phyloP scores from a whole-genome alignment of 768 basidiomycete genomes.

The Tricholoma flavovirens region DNA sequence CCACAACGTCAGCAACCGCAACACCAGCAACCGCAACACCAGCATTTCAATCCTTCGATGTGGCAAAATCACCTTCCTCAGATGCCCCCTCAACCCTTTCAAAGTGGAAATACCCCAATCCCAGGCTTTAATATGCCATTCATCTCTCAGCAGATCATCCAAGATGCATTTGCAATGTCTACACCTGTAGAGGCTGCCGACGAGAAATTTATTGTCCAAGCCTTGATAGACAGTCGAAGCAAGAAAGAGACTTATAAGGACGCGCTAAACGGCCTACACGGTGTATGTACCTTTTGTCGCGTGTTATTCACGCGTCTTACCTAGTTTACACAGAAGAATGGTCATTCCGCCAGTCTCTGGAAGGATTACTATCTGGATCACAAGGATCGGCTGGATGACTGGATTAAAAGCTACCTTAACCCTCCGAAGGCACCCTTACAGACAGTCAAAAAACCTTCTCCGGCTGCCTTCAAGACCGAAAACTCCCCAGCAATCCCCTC shows the following conservation, averaged over 20 bases:
- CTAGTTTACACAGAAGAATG: constrained; percentile 32
- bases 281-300: constrained; percentile 36
- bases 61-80: constrained; percentile 26
- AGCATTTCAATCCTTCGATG: constrained; percentile 26
- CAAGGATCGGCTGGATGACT: constrained; percentile 51
- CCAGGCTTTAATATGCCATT: constrained; percentile 34
- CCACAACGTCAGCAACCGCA: constrained; percentile 18
- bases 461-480: constrained; percentile 33
- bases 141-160: constrained; percentile 49
- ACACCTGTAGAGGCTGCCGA: constrained; percentile 51
- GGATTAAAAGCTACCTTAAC: constrained; percentile 30
- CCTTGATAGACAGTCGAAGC: constrained; percentile 34
- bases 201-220: constrained; percentile 52
- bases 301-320: constrained; percentile 14
- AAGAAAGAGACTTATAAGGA: constrained; percentile 52
- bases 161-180: constrained; percentile 50
- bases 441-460: constrained; percentile 37
- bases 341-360: constrained; percentile 59
- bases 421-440: constrained; percentile 21
- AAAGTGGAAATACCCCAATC: constrained; percentile 25
- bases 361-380: constrained; percentile 79
- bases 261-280: constrained; percentile 62
- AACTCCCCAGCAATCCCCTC: constrained; percentile 17
- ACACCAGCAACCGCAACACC: constrained; percentile 27
- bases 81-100: constrained; percentile 26